Evolutionary conservation across 371 early-diverging fungal genomes (phyloP).

Genomic region (Nematocida sp.): DNA sequence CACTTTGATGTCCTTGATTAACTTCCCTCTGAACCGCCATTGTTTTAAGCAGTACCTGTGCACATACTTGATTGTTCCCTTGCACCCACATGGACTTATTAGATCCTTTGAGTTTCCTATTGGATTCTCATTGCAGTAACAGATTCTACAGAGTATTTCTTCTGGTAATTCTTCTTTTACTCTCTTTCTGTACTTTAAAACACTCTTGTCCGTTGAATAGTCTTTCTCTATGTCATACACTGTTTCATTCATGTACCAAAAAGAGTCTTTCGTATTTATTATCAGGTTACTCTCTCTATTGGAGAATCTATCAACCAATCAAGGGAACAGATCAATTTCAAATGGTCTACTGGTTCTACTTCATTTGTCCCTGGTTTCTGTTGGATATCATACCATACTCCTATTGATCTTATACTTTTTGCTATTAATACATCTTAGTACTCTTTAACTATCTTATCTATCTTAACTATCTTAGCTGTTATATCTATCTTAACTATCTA

Average conservation of each 20-base stretch:
- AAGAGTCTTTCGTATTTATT: constrained; percentile 39
- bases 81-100: constrained; percentile 65
- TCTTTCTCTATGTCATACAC: neutral
- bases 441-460: too few relatives aligned
- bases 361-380: too few relatives aligned
- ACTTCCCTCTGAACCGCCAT: constrained; percentile 63
- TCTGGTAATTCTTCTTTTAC: too few relatives aligned
- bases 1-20: constrained; percentile 55
- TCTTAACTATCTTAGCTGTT: too few relatives aligned
- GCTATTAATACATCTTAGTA: neutral
- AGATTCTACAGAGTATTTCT: constrained; percentile 61
- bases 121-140: constrained; percentile 60
- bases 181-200: too few relatives aligned
- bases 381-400: neutral
- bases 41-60: constrained; percentile 62
- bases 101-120: constrained; percentile 54
- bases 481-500: too few relatives aligned
- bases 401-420: constrained; percentile 5
- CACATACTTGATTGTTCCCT: constrained; percentile 64
- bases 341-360: too few relatives aligned
- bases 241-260: constrained; percentile 30
- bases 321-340: too few relatives aligned
- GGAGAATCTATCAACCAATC: too few relatives aligned
- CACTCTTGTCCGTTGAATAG: too few relatives aligned
- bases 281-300: too few relatives aligned